These are phyloP conservation scores for Ampelomyces quisqualis DNA, from an alignment of 2,329 filamentous ascomycete species.

Conservation along the genomic window DNA sequence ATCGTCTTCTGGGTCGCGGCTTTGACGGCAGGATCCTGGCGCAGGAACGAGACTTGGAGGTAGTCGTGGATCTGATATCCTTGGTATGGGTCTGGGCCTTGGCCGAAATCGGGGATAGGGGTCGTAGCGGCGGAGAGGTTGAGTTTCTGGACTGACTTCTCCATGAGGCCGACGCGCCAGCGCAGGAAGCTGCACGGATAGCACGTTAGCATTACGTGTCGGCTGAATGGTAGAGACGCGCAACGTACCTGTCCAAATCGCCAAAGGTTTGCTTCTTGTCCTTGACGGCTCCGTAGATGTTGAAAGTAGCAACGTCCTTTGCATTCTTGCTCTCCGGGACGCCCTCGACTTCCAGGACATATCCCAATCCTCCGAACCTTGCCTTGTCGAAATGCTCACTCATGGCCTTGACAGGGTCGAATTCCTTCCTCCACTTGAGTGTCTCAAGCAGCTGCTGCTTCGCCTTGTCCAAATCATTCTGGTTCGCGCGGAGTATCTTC, in stretches of 20 bases:
- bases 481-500: slow-evolving; percentile 92
- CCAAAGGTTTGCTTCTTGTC: slow-evolving; percentile 79
- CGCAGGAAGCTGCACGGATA: slow-evolving; percentile 73
- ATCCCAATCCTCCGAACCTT: slow-evolving; percentile 79
- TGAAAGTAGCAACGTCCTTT: slow-evolving; percentile 79
- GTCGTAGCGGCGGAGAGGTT: slow-evolving; percentile 67
- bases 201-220: neutral
- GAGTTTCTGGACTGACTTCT: slow-evolving; percentile 75
- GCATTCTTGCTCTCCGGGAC: slow-evolving; percentile 55
- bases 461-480: slow-evolving; percentile 70
- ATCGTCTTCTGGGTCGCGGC: slow-evolving; percentile 78
- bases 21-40: slow-evolving; percentile 75
- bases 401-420: slow-evolving; percentile 67
- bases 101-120: slow-evolving; percentile 67
- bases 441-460: slow-evolving; percentile 77
- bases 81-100: slow-evolving; percentile 75
- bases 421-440: slow-evolving; percentile 78
- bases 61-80: slow-evolving; percentile 95
- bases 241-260: slow-evolving; percentile 69
- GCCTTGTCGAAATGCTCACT: slow-evolving; percentile 62
- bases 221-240: neutral
- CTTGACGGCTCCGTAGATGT: slow-evolving; percentile 88
- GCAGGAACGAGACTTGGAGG: slow-evolving; percentile 80
- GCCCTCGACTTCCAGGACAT: slow-evolving; percentile 69
- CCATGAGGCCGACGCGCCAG: slow-evolving; percentile 91